phyloP scores from a whole-genome alignment of 2,329 filamentous ascomycete species.

The Fusarium anguioides region DNA sequence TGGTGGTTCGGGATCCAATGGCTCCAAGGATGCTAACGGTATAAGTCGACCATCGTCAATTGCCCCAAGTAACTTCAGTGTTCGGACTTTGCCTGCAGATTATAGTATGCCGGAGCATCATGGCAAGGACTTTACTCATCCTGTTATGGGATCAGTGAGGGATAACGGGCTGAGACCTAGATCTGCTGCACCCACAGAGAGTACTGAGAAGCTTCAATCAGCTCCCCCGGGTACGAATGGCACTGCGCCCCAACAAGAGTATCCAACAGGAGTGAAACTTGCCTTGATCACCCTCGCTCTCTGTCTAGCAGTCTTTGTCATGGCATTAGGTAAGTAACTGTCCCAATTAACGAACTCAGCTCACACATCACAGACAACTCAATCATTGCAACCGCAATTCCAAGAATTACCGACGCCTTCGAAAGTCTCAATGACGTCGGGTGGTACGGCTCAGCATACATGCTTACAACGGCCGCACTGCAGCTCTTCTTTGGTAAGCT shows the following conservation, averaged over 20 bases:
- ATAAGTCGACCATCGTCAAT: conserved; percentile 40
- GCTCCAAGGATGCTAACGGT: conserved; percentile 38
- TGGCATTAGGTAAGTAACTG: conserved; percentile 50
- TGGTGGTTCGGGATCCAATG: conserved; percentile 10
- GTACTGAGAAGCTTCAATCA: conserved; percentile 46
- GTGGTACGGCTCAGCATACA: conserved; percentile 61
- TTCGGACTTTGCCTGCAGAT: conserved; percentile 34
- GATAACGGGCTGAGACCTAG: conserved; percentile 37
- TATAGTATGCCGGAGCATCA: conserved; percentile 24
- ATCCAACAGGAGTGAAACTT: conserved; percentile 45
- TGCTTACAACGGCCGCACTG: conserved; percentile 55
- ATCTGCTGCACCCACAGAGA: conserved; percentile 37
- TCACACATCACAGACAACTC: conserved; percentile 48
- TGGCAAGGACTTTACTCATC: conserved; percentile 32
- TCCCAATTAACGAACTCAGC: not conserved
- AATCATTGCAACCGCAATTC: conserved; percentile 59
- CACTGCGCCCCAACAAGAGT: conserved; percentile 21
- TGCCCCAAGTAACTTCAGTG: conserved; percentile 38
- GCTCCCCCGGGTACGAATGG: not conserved
- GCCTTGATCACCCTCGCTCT: conserved; percentile 52
- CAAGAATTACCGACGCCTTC: conserved; percentile 57
- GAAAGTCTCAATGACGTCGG: conserved; percentile 59
- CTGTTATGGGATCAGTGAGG: conserved; percentile 40
- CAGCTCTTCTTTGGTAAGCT: conserved; percentile 56
- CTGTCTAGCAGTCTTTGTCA: conserved; percentile 54